Evolutionary conservation across 2,329 filamentous ascomycete species (phyloP), one percentile per base, ranked within the genome.

Genomic region (Knoxdaviesia proteae): DNA sequence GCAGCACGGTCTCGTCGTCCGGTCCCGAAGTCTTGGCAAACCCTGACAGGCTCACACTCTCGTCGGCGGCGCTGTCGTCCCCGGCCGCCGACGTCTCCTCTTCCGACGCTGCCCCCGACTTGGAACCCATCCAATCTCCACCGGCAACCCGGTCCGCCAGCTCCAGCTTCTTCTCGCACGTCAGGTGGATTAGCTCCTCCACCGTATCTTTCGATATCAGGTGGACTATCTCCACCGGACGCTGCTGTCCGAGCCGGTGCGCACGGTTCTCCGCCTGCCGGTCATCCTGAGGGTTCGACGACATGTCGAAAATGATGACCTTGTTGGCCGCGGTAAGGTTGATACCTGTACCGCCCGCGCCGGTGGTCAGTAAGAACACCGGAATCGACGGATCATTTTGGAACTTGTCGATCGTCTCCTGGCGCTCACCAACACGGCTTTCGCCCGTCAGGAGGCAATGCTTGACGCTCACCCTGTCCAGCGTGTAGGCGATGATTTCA

Each of bases 221-320:
- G 32, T 86, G 69, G 36, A 94, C 76, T 36, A 98, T 81, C 56
- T 98, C 88, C 1, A 98, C 90, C 34, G 88, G 80, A 10, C 83
- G 69, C 32, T 74, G 87, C 63, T 98, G 90, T 0, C 90, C 90
- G 6, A 98, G 83, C 9, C 90, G 80, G 60, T 98, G 90, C 0
- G 90, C 90, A 11, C 90, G 78, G 57, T 98, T 96, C 64, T 96
- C 90, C 0, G 90, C 90, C 58, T 98, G 90, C n/a, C 94, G 77
- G 55, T 98, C 90, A 51, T 96, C 88, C 56, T 98, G 90, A 0
- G 90, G 90, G 52, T 98, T 98, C 62, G 94, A 94, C n/a, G 79
- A 84, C 48, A 82, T 81, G 59, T 98, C 90, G 56, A 96, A 94
- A 53, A 98, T 90, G 59, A 98, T 75, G 51, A 98, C 88, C 61